These are phyloP conservation scores for Fraxinus floribunda DNA, from an alignment of 305 asterid species.

Conservation along the genomic window DNA sequence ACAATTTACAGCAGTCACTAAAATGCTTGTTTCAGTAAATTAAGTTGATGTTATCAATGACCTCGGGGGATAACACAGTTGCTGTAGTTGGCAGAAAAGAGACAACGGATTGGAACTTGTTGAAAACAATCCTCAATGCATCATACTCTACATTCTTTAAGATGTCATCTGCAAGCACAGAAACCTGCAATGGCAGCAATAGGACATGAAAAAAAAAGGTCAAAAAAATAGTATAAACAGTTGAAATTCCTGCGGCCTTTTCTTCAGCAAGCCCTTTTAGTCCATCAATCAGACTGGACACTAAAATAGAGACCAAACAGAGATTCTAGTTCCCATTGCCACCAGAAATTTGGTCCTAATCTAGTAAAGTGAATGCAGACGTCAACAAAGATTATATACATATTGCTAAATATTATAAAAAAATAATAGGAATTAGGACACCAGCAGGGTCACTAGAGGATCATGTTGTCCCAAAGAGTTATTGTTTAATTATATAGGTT, in stretches of 20 bases:
- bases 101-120: slow-evolving; percentile 64
- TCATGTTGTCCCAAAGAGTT: not conserved
- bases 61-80: slow-evolving; percentile 96
- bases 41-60: slow-evolving; percentile 24
- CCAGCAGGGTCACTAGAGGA: not conserved
- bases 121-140: slow-evolving; percentile 80
- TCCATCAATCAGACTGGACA: not conserved
- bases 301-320: not conserved
- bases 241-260: not conserved
- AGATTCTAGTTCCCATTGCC: slow-evolving; percentile 9
- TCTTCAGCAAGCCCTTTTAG: not conserved
- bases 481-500: not conserved
- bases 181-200: slow-evolving; percentile 57
- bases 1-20: not conserved
- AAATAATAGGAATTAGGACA: not conserved
- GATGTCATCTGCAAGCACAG: slow-evolving; percentile 95
- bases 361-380: not conserved
- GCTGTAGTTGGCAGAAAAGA: slow-evolving; percentile 57
- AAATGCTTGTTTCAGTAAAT: slow-evolving; percentile 2
- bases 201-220: slow-evolving; percentile 18
- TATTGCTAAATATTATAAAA: not conserved
- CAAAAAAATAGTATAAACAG: not conserved
- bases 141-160: slow-evolving; percentile 87
- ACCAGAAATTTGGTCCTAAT: slow-evolving; percentile 1
- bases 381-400: not conserved